Base-by-base conservation (phyloP, 345 rosid genomes). In the Erysimum cheiranthoides region DNA sequence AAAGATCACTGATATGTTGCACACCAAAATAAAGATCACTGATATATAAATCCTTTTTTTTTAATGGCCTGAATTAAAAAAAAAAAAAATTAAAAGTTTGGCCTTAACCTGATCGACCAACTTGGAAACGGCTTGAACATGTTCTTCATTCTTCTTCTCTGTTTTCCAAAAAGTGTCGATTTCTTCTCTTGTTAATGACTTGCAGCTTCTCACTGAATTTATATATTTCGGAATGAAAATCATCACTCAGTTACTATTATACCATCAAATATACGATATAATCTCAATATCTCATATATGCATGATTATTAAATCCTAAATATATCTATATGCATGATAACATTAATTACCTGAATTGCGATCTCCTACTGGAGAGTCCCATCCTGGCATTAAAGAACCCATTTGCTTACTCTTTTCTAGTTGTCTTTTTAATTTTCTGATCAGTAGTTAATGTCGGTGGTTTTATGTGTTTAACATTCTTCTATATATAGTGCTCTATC, bases 361-460 rank as follows among this genome's bases (percentile, higher is more conserved):
- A 85, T 87, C 88, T 2, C 50, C 45, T 9, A 79, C 73, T 13
- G 74, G 87, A 12, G 96, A 95, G 76, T 88, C 94, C 99, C 99
- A 95, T 65, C 99, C 99, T 45, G 93, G 79, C 99, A 95, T 82
- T 81, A 95, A 79, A 82, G 98, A 95, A 73, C 99, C 99, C 99
- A 95, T 93, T 74, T 77, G 56, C 42, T 71, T 53, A 58, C 6
- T 74, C 13, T 62, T 39, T 46, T 27, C 1, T 0, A 13, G 10
- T 60, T 40, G 10, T 25, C 13, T 52, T 54, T 18, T 16, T 27
- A 6, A 0, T 31, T 47, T 35, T 57, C 2, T 36, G 39, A 63
- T 75, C 1, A 60, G 46, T 75, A 49, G 7, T 17, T 17, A 8
- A 43, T 35, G 27, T 68, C 17, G 5, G 10, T 39, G 9, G n/a